A percentile compares a stretch with the other conserved stretches of the same genome.
These are phyloP conservation scores for Stramenopiles sp. DNA, from an alignment of 352 stramenopile species.

Conservation along the genomic window DNA sequence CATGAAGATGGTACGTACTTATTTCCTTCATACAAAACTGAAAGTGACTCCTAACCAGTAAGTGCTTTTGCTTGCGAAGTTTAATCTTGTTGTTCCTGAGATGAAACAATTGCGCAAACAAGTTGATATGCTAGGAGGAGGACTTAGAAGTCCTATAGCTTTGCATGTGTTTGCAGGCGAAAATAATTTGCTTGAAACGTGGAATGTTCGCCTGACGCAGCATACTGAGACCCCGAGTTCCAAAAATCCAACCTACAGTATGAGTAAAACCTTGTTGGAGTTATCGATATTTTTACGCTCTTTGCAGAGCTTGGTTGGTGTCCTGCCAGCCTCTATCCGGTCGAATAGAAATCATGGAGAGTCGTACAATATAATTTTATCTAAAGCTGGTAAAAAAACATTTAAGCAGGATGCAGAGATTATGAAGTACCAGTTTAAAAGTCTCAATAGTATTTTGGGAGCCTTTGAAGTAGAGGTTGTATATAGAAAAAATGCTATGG, in stretches of 20 bases:
- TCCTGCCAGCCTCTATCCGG: background rate
- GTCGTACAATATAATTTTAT: background rate
- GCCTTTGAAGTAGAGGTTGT: background rate
- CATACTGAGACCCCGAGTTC: background rate
- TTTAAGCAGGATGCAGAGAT: background rate
- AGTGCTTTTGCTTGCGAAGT: background rate
- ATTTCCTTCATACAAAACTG: background rate
- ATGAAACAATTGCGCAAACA: background rate
- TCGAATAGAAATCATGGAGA: background rate
- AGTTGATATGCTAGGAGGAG: background rate
- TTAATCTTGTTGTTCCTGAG: background rate
- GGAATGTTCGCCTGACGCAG: background rate
- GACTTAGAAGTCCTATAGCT: background rate
- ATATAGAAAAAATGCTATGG: background rate
- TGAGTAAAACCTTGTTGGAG: constrained; percentile 9
- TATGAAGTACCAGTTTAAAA: background rate
- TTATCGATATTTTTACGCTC: constrained; percentile 8
- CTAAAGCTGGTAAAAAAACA: background rate
- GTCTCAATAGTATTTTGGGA: background rate
- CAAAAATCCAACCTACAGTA: background rate
- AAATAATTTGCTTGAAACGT: background rate
- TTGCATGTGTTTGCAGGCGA: constrained; percentile 10
- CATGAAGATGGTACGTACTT: background rate
- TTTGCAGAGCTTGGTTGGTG: background rate
- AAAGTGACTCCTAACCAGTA: too few relatives aligned